phyloP scores from a whole-genome alignment of 805 yeast genomes.

The Candida maesae region DNA sequence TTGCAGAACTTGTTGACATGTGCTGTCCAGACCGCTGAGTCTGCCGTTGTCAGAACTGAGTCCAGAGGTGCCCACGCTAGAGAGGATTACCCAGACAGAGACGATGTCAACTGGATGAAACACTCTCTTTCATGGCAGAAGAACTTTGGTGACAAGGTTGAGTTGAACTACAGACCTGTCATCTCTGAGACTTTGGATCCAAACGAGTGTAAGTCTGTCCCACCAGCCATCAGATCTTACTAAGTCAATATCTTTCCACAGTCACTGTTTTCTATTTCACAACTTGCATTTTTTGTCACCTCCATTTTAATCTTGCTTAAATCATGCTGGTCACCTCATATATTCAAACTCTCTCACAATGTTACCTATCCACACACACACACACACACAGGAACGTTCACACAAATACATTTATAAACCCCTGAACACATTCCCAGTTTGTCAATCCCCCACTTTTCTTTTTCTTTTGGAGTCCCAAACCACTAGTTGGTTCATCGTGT shows the following conservation, averaged over 20 bases:
- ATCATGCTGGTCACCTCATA: conserved; percentile 1
- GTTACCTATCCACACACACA: neutral
- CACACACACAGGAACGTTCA: neutral
- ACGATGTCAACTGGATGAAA: conserved; percentile 96
- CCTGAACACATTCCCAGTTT: too few relatives aligned
- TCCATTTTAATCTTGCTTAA: neutral
- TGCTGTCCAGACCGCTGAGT: conserved; percentile 91
- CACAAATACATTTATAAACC: neutral
- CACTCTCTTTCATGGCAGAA: conserved; percentile 93
- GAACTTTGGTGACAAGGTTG: conserved; percentile 63
- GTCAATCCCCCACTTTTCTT: too few relatives aligned
- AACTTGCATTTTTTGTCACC: neutral
- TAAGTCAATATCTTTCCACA: conserved; percentile 31
- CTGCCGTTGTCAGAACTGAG: conserved; percentile 94
- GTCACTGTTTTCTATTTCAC: neutral
- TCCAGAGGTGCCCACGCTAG: conserved; percentile 99
- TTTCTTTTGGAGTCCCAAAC: too few relatives aligned
- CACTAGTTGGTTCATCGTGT: too few relatives aligned
- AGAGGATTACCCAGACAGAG: conserved; percentile 96
- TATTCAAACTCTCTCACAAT: too few relatives aligned
- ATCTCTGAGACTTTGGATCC: conserved; percentile 82
- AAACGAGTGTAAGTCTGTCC: conserved; percentile 90
- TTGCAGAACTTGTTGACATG: conserved; percentile 94
- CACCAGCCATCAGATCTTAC: conserved; percentile 95
- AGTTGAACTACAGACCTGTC: conserved; percentile 82